These are phyloP conservation scores for Candida odintsovae DNA, from an alignment of 805 yeast genomes.

Conservation along the genomic window DNA sequence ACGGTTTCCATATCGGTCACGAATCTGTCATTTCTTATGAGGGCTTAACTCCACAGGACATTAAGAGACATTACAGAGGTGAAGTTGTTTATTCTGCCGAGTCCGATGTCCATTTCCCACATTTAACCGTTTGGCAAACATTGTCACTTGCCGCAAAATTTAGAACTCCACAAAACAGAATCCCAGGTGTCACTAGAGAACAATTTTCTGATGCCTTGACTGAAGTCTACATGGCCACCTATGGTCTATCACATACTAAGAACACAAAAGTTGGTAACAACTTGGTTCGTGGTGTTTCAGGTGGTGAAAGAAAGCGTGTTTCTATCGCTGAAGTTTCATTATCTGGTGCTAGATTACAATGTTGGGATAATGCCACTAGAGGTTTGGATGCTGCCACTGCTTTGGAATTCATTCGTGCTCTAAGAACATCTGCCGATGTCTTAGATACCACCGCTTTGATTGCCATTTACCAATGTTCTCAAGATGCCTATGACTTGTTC, in stretches of 20 bases:
- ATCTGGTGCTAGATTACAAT: conserved; percentile 39
- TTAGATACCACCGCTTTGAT: conserved; percentile 44
- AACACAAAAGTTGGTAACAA: conserved; percentile 62
- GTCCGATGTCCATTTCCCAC: conserved; percentile 50
- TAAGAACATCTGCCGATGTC: conserved; percentile 41
- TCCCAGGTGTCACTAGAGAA: conserved; percentile 54
- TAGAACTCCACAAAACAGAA: conserved; percentile 57
- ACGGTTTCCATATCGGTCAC: conserved; percentile 47
- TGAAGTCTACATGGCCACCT: conserved; percentile 44
- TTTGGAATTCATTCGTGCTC: conserved; percentile 45
- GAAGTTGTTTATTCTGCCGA: conserved; percentile 70
- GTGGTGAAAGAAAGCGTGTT: conserved; percentile 68
- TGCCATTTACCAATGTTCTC: conserved; percentile 51
- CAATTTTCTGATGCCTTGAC: conserved; percentile 48
- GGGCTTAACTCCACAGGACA: conserved; percentile 48
- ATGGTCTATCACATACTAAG: conserved; percentile 44
- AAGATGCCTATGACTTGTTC: conserved; percentile 44
- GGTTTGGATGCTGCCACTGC: conserved; percentile 58
- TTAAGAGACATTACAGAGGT: conserved; percentile 51
- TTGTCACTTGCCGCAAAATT: conserved; percentile 55
- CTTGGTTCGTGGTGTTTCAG: conserved; percentile 59
- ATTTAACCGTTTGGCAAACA: conserved; percentile 61
- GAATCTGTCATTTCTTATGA: conserved; percentile 45
- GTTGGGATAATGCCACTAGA: conserved; percentile 54
- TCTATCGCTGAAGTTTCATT: conserved; percentile 55